Percentiles rank a stretch among this genome's conserved stretches.
These are phyloP conservation scores for Hibiscus trionum DNA, from an alignment of 345 rosid species.

Conservation along the genomic window DNA sequence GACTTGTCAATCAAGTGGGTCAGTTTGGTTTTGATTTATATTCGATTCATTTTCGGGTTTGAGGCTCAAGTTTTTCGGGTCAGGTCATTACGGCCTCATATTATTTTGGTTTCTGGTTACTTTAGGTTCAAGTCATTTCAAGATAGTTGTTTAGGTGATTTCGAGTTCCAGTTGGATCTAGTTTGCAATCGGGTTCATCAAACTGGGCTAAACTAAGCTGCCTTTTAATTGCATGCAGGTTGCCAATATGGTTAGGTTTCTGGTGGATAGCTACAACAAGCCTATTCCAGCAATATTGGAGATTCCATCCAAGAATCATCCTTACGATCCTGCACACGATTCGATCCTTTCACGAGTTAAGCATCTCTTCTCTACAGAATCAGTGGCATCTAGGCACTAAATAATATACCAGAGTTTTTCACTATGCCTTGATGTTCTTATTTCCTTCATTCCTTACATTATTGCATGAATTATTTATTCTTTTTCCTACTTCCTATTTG, in stretches of 20 bases:
- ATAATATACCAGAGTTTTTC: neutral
- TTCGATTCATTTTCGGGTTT: too few species aligned
- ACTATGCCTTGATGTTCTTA: neutral
- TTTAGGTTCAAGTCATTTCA: too few species aligned
- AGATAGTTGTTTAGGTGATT: too few species aligned
- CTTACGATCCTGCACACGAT: conserved; percentile 86
- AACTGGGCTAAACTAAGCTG: neutral
- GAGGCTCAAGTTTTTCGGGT: too few species aligned
- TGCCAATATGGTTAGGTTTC: conserved; percentile 87
- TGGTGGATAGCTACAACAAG: conserved; percentile 84
- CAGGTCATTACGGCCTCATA: too few species aligned
- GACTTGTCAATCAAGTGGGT: too few species aligned
- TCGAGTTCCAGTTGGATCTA: too few species aligned
- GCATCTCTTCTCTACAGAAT: conserved; percentile 79
- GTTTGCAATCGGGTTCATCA: too few species aligned
- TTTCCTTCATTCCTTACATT: neutral
- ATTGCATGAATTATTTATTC: neutral
- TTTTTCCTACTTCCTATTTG: neutral
- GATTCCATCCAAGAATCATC: conserved; percentile 93
- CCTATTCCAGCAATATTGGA: conserved; percentile 90
- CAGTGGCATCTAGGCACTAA: conserved; percentile 77
- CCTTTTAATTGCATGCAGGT: conserved; percentile 50
- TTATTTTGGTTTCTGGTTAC: too few species aligned
- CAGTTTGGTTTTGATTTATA: too few species aligned
- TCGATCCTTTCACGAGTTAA: conserved; percentile 91